Percentiles rank a stretch among this genome's conserved stretches.
Conservation (phyloP, 2,329 filamentous ascomycete genomes). For the Cucurbitaria berberidis region DNA sequence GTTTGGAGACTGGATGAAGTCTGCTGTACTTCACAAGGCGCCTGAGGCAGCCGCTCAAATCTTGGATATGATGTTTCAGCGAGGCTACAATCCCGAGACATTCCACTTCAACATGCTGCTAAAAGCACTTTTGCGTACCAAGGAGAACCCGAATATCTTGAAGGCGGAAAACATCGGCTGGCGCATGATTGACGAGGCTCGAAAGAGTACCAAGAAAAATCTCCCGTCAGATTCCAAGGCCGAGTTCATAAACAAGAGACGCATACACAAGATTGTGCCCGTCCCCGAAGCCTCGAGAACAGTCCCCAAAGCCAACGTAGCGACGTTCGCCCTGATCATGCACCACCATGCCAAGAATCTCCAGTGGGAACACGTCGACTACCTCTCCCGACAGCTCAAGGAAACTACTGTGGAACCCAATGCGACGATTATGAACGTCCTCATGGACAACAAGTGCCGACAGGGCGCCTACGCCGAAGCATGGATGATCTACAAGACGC, state of each 20-base stretch:
- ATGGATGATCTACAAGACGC: conserved; percentile 35
- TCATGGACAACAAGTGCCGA: conserved; percentile 39
- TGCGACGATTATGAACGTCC: conserved; percentile 39
- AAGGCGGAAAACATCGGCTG: conserved; percentile 47
- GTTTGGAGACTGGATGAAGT: conserved; percentile 87
- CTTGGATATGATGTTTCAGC: conserved; percentile 74
- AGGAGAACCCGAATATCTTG: conserved; percentile 21
- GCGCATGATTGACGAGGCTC: conserved; percentile 42
- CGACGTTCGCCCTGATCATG: conserved; percentile 43
- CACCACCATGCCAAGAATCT: conserved; percentile 33
- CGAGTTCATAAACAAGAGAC: conserved; percentile 4
- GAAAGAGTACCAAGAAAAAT: conserved; percentile 1
- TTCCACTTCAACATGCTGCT: conserved; percentile 84
- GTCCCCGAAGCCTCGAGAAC: conserved; percentile 6
- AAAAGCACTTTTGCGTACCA: conserved; percentile 72
- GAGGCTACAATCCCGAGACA: conserved; percentile 70
- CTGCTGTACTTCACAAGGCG: conserved; percentile 70
- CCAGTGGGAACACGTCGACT: conserved; percentile 46
- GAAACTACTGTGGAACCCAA: conserved; percentile 28
- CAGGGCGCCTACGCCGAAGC: conserved; percentile 38
- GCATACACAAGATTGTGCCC: neutral
- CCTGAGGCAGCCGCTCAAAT: conserved; percentile 72
- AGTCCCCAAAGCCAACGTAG: conserved; percentile 35
- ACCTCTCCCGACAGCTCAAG: conserved; percentile 36
- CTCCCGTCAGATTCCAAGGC: neutral